A percentile compares a stretch with the other conserved stretches of the same genome.
phyloP scores from a whole-genome alignment of 2,329 filamentous ascomycete genomes.

The Rhynchosporium graminicola region DNA sequence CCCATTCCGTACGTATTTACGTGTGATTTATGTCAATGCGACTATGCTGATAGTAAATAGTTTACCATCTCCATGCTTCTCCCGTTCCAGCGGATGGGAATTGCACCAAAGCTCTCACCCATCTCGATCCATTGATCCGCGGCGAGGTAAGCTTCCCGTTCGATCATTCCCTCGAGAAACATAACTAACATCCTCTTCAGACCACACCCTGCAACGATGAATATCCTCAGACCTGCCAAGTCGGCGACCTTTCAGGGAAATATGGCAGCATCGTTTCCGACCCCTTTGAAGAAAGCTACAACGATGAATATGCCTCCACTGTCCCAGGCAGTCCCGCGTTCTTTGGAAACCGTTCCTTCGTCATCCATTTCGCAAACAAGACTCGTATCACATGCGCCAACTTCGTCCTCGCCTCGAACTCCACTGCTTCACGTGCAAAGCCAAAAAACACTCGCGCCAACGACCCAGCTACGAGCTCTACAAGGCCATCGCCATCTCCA shows the following conservation, averaged over 20 bases:
- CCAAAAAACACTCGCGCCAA: too few species aligned
- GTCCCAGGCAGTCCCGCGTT: conserved; percentile 53
- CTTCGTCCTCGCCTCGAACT: conserved; percentile 45
- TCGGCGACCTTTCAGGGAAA: conserved; percentile 77
- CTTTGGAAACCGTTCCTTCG: conserved; percentile 65
- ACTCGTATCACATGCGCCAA: conserved; percentile 67
- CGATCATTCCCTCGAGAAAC: not conserved
- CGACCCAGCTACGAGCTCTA: too few species aligned
- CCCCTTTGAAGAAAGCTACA: conserved; percentile 52
- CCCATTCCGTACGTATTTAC: conserved; percentile 57
- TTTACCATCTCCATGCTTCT: conserved; percentile 70
- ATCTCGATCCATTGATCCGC: conserved; percentile 71
- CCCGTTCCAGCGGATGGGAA: conserved; percentile 67
- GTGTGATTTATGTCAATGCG: not conserved
- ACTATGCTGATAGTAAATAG: conserved; percentile 43
- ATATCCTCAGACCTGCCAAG: conserved; percentile 66
- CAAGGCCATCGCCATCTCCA: not conserved
- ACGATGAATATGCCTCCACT: conserved; percentile 60
- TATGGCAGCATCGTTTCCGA: conserved; percentile 59
- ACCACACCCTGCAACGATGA: conserved; percentile 58
- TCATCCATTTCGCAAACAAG: conserved; percentile 64
- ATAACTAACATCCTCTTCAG: conserved; percentile 44
- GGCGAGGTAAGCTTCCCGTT: conserved; percentile 43
- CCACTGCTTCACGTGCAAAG: not conserved
- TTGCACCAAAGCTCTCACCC: conserved; percentile 66